A percentile compares a stretch with the other conserved stretches of the same genome.
These are phyloP conservation scores for Salix udensis DNA, from an alignment of 345 rosid genomes.

Conservation along the genomic window DNA sequence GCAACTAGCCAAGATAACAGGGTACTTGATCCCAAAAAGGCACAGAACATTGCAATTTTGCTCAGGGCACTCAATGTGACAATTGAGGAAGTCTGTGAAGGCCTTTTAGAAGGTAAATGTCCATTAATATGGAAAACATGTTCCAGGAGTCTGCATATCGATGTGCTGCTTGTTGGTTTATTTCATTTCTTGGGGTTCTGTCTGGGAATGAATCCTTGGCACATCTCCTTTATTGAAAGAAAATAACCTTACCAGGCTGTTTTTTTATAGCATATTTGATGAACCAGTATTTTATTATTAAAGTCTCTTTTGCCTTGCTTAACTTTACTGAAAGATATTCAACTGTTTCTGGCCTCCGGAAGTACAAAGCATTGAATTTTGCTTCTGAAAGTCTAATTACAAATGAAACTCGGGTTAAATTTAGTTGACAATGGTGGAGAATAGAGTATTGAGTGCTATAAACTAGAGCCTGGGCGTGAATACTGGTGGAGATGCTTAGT, in stretches of 20 bases:
- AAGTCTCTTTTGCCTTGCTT: background rate
- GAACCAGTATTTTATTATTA: background rate
- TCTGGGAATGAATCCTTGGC: background rate
- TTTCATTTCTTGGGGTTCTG: background rate
- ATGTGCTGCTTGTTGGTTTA: background rate
- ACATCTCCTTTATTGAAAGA: background rate
- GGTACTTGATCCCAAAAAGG: conserved; percentile 91
- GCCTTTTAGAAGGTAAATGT: conserved; percentile 82
- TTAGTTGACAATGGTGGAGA: too few relatives aligned
- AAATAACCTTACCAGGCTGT: background rate
- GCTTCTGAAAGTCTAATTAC: too few relatives aligned
- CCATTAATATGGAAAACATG: background rate
- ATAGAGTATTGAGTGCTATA: too few relatives aligned
- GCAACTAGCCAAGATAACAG: conserved; percentile 63
- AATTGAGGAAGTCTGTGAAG: conserved; percentile 93
- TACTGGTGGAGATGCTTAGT: too few relatives aligned
- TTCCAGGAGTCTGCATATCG: background rate
- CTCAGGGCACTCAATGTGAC: conserved; percentile 91
- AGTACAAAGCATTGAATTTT: background rate
- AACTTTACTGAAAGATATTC: background rate
- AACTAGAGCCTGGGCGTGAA: too few relatives aligned
- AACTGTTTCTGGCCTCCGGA: background rate
- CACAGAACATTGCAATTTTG: conserved; percentile 90
- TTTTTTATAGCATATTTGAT: background rate
- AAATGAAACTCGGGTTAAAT: too few relatives aligned